A percentile compares a stretch with the other conserved stretches of the same genome.
These are phyloP conservation scores for Usnea hakonensis DNA, from an alignment of 495 filamentous ascomycete species.

Conservation along the genomic window DNA sequence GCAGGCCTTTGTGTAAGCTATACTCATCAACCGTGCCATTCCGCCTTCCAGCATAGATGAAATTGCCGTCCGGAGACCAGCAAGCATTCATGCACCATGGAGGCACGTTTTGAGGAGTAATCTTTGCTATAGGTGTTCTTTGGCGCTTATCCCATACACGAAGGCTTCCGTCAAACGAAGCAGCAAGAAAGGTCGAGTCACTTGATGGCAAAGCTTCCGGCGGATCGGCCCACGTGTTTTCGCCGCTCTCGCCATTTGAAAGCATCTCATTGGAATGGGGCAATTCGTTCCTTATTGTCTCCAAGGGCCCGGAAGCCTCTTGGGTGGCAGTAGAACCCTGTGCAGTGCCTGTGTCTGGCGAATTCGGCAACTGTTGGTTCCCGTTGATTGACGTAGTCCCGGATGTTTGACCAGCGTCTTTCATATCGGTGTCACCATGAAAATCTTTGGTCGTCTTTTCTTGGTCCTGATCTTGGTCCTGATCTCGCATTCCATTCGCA, in stretches of 20 bases:
- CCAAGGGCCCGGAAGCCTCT: background rate
- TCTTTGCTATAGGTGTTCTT: constrained; percentile 67
- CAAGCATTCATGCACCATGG: constrained; percentile 99
- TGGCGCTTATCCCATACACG: constrained; percentile 86
- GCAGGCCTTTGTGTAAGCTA: constrained; percentile 74
- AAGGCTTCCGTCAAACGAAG: constrained; percentile 80
- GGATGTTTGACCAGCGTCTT: constrained; percentile 25
- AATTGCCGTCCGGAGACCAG: constrained; percentile 95
- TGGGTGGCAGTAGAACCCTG: constrained; percentile 3
- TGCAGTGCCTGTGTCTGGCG: background rate
- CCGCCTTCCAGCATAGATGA: constrained; percentile 83
- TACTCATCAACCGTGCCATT: constrained; percentile 96
- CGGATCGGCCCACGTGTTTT: background rate
- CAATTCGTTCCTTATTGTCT: constrained; percentile 40
- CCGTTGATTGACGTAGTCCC: constrained; percentile 5
- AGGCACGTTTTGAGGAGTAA: constrained; percentile 65
- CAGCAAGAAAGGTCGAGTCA: constrained; percentile 74
- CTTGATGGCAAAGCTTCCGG: constrained; percentile 32
- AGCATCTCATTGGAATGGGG: constrained; percentile 43
- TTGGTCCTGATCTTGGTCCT: constrained; percentile 29
- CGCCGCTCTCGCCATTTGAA: background rate
- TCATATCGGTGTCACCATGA: constrained; percentile 26
- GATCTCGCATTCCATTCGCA: constrained; percentile 51
- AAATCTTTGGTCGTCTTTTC: constrained; percentile 17
- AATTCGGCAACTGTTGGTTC: background rate